These are phyloP conservation scores for Rutidosis leptorrhynchoides DNA, from an alignment of 129 eudicot species.

Conservation along the genomic window DNA sequence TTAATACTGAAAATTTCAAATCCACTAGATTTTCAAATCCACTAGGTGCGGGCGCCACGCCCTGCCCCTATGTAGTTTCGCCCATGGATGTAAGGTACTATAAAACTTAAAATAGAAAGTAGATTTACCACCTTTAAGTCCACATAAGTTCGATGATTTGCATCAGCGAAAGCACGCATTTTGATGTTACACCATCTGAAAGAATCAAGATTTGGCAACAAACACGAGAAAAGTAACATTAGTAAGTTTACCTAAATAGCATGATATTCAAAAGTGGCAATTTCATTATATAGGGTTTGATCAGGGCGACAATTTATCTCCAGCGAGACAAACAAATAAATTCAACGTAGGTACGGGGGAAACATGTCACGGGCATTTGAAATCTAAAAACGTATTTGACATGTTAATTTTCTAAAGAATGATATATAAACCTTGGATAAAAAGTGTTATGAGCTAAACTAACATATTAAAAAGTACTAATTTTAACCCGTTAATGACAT, in stretches of 20 bases:
- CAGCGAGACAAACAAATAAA: background rate
- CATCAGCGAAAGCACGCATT: conserved; percentile 64
- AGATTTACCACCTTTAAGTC: conserved; percentile 70
- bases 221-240: background rate
- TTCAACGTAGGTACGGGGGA: background rate
- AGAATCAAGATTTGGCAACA: conserved; percentile 22
- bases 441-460: background rate
- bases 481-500: background rate
- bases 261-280: background rate
- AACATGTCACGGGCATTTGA: background rate
- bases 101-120: background rate
- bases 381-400: background rate
- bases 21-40: no score
- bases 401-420: background rate
- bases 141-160: conserved; percentile 76
- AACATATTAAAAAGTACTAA: background rate
- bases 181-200: conserved; percentile 93
- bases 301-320: background rate
- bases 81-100: no score
- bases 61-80: no score
- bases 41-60: no score
- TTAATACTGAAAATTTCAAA: no score
- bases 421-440: background rate
- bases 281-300: background rate
- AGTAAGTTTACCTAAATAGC: conserved; percentile 4